Evolutionary conservation across 2,329 filamentous ascomycete genomes (phyloP), one percentile per base, ranked within the genome.

Genomic region (Epichloe brachyelytri): DNA sequence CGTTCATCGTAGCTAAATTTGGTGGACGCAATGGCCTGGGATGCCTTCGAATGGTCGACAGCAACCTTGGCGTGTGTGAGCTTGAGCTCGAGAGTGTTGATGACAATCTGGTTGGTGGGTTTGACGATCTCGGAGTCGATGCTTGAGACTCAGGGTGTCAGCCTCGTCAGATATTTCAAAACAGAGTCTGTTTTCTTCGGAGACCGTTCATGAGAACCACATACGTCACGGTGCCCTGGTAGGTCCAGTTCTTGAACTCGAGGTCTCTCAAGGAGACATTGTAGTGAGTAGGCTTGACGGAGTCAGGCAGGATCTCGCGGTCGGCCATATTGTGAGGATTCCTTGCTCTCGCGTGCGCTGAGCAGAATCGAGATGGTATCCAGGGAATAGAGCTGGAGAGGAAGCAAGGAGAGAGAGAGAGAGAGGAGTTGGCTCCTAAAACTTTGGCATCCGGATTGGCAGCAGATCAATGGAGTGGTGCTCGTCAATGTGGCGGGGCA

Each of bases 21-120:
- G 55, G 79, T 80, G 17, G 86, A 77, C 61, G 83, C 73, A 57
- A 77, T 69, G 50, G 75, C 66, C 56, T 78, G 74, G 52, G 76
- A 72, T 46, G 75, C 73, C 68, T 82, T 79, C 56, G 71, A 74
- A 53, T 77, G 71, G 52, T 80, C 76, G 44, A 79, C 67, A 45
- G 72, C 71, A 51, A 91, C 69, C 63, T 84, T 81, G 57, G 75
- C 73, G 41, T 73, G 75, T 56, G 82, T 75, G 39, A 97, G 77
- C 63, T 86, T 86, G 60, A 98, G 78, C 65, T 95, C 83, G 62
- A 93, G 80, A 43, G 86, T 76, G 69, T 98, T 98, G 66, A 97
- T 73, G 41, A 86, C 80, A 55, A 98, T 82, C 58, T 88, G 79
- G 61, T 79, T 86, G 57, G 85, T 85, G 36, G 82, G 71, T 64